Evolutionary conservation across 2,329 filamentous ascomycete species (phyloP), one percentile per base, ranked within the genome.

Genomic region (Emydomyces testavorans): DNA sequence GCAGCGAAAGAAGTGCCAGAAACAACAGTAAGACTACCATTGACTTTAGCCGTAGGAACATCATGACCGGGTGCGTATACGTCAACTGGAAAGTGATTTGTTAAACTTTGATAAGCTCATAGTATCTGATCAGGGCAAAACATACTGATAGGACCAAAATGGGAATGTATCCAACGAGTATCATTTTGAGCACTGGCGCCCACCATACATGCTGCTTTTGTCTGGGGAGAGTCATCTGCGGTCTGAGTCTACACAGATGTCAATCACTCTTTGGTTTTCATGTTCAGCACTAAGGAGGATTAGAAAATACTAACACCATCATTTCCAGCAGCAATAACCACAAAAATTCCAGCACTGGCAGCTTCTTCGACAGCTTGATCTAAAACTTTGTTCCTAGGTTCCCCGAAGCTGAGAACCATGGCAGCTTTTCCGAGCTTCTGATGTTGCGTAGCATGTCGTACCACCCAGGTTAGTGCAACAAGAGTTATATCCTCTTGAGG

Each of bases 41-140:
- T 62, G 20, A 63, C 67, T 71, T 72, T 77, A 4, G 74, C 58
- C 26, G 67, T 71, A 5, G 73, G 63, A 50, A 79, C 70, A 53
- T 69, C 53, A 53, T 72, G 66, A 32, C 77, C 77, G 0, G 77
- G 76, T 6, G 74, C 76, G 55, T 74, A 79, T 56, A 80, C 62
- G 57, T 78, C 76, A 36, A 78, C 69, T 53, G 10, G 15, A 16
- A 23, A 10, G 13, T 24, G 2, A 3, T 29, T 23, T 20, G 7
- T 6, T 34, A 5, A 35, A 4, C 6, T 10, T 29, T 26, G 31
- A 36, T 20, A 36, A 21, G 16, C 20, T 28, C 18, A 10, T 3
- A 13, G 31, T 23, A 8, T 46, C 63, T 60, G 32, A 60, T 67
- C 28, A 60, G 61, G 6, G 26, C 11, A 6, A 28, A 11, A 28